Percentiles rank a stretch among this genome's conserved stretches.
These are phyloP conservation scores for Hydnomerulius pinastri DNA, from an alignment of 768 basidiomycete genomes.

Conservation along the genomic window DNA sequence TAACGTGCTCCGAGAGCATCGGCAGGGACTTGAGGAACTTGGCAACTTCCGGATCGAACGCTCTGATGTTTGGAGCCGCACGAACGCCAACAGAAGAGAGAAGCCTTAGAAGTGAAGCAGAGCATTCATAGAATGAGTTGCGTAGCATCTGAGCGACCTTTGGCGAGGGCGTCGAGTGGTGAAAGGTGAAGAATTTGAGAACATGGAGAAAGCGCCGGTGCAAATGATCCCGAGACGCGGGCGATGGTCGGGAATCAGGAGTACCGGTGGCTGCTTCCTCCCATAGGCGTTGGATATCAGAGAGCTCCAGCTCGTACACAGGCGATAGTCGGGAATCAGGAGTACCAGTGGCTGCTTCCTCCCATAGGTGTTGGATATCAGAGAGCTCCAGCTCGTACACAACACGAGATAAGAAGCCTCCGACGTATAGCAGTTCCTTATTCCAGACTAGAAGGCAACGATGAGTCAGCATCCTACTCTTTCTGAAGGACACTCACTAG, in stretches of 20 bases:
- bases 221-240: neutral
- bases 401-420: slow-evolving; percentile 76
- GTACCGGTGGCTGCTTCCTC: neutral
- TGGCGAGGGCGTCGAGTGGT: slow-evolving; percentile 64
- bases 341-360: slow-evolving; percentile 44
- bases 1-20: slow-evolving; percentile 60
- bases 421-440: slow-evolving; percentile 79
- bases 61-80: slow-evolving; percentile 62
- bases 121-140: slow-evolving; percentile 74
- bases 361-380: slow-evolving; percentile 62
- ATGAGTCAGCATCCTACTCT: neutral
- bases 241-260: neutral
- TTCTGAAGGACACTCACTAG: slow-evolving; percentile 44
- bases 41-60: slow-evolving; percentile 65
- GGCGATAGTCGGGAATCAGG: too few species aligned
- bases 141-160: slow-evolving; percentile 74
- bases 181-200: slow-evolving; percentile 13
- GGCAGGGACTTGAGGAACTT: slow-evolving; percentile 78
- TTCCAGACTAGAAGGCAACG: slow-evolving; percentile 69
- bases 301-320: slow-evolving; percentile 79
- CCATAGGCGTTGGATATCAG: slow-evolving; percentile 41
- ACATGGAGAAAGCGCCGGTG: slow-evolving; percentile 5
- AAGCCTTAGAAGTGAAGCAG: slow-evolving; percentile 56
- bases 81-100: slow-evolving; percentile 76
- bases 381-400: slow-evolving; percentile 85